Percentiles rank a stretch among this genome's conserved stretches.
Conservation (phyloP, 2,329 filamentous ascomycete genomes). For the Dactylonectria macrodidyma region DNA sequence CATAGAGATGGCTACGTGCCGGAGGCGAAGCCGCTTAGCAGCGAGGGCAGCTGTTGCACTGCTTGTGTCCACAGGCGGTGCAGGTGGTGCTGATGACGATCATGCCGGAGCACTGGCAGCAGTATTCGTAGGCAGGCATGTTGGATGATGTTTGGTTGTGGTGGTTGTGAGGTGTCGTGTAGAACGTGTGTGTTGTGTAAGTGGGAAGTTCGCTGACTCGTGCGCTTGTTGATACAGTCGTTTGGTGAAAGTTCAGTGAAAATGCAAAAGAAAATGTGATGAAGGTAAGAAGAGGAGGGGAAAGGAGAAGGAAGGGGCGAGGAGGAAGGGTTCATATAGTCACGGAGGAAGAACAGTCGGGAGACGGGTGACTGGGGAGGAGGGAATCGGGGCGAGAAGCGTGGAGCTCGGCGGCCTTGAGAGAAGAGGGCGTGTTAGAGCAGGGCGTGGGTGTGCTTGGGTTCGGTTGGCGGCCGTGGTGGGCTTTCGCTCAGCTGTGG, state of each 20-base stretch:
- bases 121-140: constrained; percentile 66
- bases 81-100: constrained; percentile 71
- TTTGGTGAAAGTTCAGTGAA: constrained; percentile 2
- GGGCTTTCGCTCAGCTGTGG: not conserved
- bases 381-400: constrained; percentile 18
- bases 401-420: constrained; percentile 8
- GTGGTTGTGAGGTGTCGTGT: constrained; percentile 17
- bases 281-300: not conserved
- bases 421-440: constrained; percentile 23
- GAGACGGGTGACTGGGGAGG: constrained; percentile 3
- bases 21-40: constrained; percentile 45
- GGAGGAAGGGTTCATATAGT: constrained; percentile 43
- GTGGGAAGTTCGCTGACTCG: not conserved
- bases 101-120: constrained; percentile 69
- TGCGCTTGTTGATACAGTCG: not conserved
- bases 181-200: constrained; percentile 2
- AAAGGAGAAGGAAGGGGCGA: constrained; percentile 25
- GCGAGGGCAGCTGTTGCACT: constrained; percentile 63
- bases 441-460: not conserved
- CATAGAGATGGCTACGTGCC: constrained; percentile 12
- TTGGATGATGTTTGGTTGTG: constrained; percentile 37
- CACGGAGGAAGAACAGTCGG: constrained; percentile 24
- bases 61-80: constrained; percentile 64
- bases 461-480: not conserved
- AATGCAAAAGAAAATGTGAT: constrained; percentile 9